Conservation (phyloP, 2,329 filamentous ascomycete genomes). For the Exophiala calicioides region DNA sequence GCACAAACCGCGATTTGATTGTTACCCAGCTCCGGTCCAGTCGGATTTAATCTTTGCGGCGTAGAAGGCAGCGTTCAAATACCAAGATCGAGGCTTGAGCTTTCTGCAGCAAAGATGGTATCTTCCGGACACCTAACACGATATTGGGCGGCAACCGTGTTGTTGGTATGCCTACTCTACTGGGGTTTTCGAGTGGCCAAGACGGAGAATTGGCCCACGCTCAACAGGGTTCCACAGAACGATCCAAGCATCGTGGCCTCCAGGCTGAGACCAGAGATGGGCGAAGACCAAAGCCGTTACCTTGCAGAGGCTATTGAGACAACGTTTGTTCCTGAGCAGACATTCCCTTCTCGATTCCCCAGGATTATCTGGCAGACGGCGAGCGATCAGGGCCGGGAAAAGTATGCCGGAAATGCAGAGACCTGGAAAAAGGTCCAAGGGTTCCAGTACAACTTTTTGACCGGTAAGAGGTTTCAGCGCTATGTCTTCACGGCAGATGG, state of each 20-base stretch:
- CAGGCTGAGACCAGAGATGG: constrained; percentile 2
- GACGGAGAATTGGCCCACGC: too few species aligned
- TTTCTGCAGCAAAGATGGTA: neutral
- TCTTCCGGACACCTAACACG: neutral
- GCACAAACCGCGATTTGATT: too few species aligned
- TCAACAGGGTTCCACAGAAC: too few species aligned
- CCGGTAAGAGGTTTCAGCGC: constrained; percentile 1
- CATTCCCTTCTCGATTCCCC: constrained; percentile 11
- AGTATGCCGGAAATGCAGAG: constrained; percentile 11
- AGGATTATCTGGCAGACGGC: constrained; percentile 13
- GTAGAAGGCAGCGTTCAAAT: too few species aligned
- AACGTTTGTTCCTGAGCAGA: neutral
- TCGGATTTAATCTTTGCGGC: too few species aligned
- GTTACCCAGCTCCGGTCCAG: too few species aligned
- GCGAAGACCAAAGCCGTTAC: constrained; percentile 3
- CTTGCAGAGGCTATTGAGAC: constrained; percentile 5
- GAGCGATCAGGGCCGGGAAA: constrained; percentile 8
- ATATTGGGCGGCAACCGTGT: constrained; percentile 2
- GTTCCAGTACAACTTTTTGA: constrained; percentile 17
- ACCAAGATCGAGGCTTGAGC: too few species aligned
- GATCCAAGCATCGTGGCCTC: neutral
- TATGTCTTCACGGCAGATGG: neutral
- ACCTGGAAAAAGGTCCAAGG: constrained; percentile 16
- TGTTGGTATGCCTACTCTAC: constrained; percentile 4
- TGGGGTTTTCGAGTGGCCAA: neutral